Conservation (phyloP, 192 early-diverging fungal genomes). For the Linnemannia exigua region DNA sequence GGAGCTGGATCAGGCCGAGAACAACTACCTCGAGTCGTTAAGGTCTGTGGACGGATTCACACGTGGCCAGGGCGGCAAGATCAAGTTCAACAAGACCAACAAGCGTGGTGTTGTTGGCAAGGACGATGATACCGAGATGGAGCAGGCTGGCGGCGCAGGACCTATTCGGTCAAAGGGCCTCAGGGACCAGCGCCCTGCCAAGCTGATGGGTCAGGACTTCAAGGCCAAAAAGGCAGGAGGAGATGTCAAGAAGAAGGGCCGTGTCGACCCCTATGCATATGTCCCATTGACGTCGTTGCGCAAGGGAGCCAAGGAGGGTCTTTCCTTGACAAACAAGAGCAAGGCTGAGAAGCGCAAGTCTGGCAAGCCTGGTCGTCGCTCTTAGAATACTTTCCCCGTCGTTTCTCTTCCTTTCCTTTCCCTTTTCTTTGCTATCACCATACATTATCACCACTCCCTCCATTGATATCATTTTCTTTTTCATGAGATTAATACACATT, state of each 20-base stretch:
- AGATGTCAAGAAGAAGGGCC: constrained; percentile 91
- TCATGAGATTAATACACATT: constrained; percentile 1
- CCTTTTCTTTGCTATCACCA: not conserved
- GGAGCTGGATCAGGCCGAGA: constrained; percentile 69
- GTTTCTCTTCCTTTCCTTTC: constrained; percentile 2
- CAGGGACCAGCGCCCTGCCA: constrained; percentile 56
- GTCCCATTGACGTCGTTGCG: constrained; percentile 80
- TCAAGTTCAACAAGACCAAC: constrained; percentile 92
- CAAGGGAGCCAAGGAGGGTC: constrained; percentile 47
- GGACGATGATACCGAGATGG: constrained; percentile 74
- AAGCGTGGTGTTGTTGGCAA: constrained; percentile 70
- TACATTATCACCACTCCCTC: not conserved
- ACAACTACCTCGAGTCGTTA: constrained; percentile 89
- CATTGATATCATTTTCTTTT: not conserved
- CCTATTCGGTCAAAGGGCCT: constrained; percentile 58
- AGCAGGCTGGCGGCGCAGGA: constrained; percentile 33
- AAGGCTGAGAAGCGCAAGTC: constrained; percentile 50
- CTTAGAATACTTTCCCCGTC: not conserved
- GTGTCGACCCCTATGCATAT: constrained; percentile 96
- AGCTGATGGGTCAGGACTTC: constrained; percentile 83
- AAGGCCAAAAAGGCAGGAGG: constrained; percentile 89
- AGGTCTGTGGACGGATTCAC: constrained; percentile 87
- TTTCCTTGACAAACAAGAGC: constrained; percentile 53
- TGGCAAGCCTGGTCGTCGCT: constrained; percentile 46
- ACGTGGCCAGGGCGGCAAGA: constrained; percentile 83